Evolutionary conservation across 768 basidiomycete genomes (phyloP), one percentile per base, ranked within the genome.

Genomic region (Termitomyces sp.): DNA sequence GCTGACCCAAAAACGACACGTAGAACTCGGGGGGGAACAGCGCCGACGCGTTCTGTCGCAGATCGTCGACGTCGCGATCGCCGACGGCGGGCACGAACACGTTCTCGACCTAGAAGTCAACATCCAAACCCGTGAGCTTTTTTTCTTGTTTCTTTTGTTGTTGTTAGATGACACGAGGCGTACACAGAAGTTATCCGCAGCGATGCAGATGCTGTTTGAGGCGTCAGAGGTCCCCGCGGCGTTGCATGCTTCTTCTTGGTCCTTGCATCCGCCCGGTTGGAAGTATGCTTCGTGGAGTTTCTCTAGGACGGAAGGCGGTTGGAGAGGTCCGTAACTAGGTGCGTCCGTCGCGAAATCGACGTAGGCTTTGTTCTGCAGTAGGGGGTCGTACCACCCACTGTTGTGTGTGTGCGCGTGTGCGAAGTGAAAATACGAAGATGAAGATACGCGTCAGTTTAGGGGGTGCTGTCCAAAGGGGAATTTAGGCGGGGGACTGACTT

Each of bases 341-440:
- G 87, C 87, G 41, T 85, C 67, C 0, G 77, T 78, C 0, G 85
- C 83, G 57, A 87, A 88, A 36, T 75, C 75, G 58, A 87, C 75
- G 58, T 82, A 87, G 11, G 86, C 81, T 60, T 84, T 63, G 62
- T 82, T 81, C 62, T 88, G 86, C 44, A 87, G 76, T 33, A 86
- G 72, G 0, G 87, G 85, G 60, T 88, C 87, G 55, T 76, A 81
- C 85, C 85, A 86, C 41, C 85, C 85, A 61, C 86, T 87, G 47
- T n/a, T n/a, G n/a, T n/a, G n/a, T n/a, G n/a, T n/a, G n/a, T n/a
- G n/a, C n/a, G n/a, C n/a, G n/a, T n/a, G n/a, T 2, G 15, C 54
- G 12, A 5, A 27, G 4, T 2, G 27, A 27, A 27, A 27, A 4
- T 27, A 27, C 27, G 27, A 27, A 27, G 27, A 27, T 2, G 27